phyloP scores from a whole-genome alignment of 331 rosid species.

The Phaseolus coccineus region DNA sequence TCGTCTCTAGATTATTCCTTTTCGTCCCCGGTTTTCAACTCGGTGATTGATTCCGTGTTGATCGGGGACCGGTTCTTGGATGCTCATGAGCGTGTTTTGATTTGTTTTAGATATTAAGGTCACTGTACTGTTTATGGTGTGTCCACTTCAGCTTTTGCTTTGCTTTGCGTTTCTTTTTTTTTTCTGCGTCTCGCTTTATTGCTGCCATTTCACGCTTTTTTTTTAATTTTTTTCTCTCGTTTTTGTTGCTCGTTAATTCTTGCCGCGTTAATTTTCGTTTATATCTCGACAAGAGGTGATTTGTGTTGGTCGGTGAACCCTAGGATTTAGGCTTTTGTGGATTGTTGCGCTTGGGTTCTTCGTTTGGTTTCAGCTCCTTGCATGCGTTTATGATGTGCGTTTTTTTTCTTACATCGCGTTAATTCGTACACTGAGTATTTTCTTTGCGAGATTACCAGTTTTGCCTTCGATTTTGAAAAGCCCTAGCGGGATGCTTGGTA shows the following conservation, averaged over 20 bases:
- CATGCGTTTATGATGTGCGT: constrained; percentile 37
- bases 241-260: constrained; percentile 44
- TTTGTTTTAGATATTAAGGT: constrained; percentile 55
- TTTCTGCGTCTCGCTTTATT: constrained; percentile 50
- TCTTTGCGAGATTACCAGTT: constrained; percentile 29
- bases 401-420: constrained; percentile 34
- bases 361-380: constrained; percentile 31
- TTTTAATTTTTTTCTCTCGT: background rate
- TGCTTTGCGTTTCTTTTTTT: constrained; percentile 45
- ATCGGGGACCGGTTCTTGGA: constrained; percentile 42
- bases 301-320: constrained; percentile 56
- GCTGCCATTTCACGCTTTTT: constrained; percentile 45
- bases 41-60: constrained; percentile 50
- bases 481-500: constrained; percentile 61
- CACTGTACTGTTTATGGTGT: constrained; percentile 66
- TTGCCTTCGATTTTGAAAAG: constrained; percentile 42
- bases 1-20: constrained; percentile 38
- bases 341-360: constrained; percentile 43
- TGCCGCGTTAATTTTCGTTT: constrained; percentile 40
- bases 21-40: constrained; percentile 31
- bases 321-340: constrained; percentile 39
- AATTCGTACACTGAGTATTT: constrained; percentile 38
- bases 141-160: constrained; percentile 65
- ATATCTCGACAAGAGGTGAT: constrained; percentile 48
- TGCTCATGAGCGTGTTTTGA: constrained; percentile 46